A percentile compares a stretch with the other conserved stretches of the same genome.
Evolutionary conservation across 139 green algal genomes (phyloP).

Genomic region (Pleodorina starrii): DNA sequence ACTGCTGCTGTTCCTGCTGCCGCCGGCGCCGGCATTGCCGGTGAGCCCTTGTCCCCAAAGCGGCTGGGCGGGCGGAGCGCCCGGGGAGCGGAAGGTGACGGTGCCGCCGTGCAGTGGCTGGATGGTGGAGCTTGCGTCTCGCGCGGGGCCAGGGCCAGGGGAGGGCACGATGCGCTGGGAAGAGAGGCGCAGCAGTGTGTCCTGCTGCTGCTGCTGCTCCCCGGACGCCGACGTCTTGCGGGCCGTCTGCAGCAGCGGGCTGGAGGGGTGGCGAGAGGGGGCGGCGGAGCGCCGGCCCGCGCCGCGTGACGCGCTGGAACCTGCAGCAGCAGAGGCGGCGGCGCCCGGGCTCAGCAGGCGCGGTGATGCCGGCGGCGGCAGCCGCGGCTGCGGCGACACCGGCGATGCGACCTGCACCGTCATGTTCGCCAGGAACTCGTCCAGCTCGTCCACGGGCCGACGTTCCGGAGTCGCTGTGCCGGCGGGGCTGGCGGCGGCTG

Average conservation of each 20-base stretch:
- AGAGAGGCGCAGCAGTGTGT: no score
- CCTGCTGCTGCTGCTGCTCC: neutral
- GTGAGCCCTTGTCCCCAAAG: no score
- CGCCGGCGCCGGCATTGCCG: no score
- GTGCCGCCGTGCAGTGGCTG: no score
- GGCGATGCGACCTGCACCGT: conserved; percentile 38
- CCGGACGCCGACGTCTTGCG: neutral
- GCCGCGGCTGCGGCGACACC: conserved; percentile 14
- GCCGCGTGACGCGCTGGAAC: no score
- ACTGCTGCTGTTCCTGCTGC: neutral
- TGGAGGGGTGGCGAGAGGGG: neutral
- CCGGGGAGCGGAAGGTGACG: no score
- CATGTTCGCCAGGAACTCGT: neutral
- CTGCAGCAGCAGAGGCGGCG: no score
- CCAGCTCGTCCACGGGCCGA: conserved; percentile 5
- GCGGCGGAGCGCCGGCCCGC: no score
- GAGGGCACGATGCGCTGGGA: no score
- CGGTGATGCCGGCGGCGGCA: neutral
- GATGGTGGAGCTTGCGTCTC: no score
- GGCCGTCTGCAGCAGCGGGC: conserved; percentile 4
- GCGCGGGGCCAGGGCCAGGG: no score
- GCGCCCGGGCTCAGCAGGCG: neutral
- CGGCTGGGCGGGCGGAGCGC: no score
- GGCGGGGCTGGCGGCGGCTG: neutral
- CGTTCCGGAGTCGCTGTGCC: neutral